Evolutionary conservation across 1,284 basidiomycete species (phyloP).

Genomic region (Naganishia cerealis): DNA sequence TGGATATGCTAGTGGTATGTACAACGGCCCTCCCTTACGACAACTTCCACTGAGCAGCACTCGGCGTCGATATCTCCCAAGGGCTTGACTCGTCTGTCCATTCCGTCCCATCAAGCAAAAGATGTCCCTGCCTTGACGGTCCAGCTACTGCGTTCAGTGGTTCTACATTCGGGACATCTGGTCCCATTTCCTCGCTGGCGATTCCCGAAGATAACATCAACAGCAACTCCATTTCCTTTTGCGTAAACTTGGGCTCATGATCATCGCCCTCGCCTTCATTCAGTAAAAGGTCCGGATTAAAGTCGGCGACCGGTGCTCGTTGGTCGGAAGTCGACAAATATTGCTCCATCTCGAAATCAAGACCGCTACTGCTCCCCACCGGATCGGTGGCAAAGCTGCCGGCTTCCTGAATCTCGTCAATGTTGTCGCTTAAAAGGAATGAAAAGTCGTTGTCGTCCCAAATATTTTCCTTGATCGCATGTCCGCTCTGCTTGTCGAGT

Average conservation of each 20-base stretch:
- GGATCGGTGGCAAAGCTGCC: conserved; percentile 15
- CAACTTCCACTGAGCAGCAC: conserved; percentile 18
- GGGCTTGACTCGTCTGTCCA: conserved; percentile 32
- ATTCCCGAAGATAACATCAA: conserved; percentile 29
- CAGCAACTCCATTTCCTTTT: conserved; percentile 31
- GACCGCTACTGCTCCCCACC: conserved; percentile 26
- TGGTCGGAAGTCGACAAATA: conserved; percentile 15
- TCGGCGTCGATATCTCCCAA: conserved; percentile 28
- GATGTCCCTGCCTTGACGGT: conserved; percentile 14
- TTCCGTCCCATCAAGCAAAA: conserved; percentile 17
- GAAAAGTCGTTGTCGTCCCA: conserved; percentile 30
- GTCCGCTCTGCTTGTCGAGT: not conserved
- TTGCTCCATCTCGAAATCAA: conserved; percentile 30
- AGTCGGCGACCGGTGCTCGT: not conserved
- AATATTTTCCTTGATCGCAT: not conserved
- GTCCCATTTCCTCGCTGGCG: conserved; percentile 27
- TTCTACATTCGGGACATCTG: conserved; percentile 2
- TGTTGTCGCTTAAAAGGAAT: conserved; percentile 23
- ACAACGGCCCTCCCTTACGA: not conserved
- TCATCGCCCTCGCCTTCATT: conserved; percentile 17
- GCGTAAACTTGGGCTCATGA: conserved; percentile 31
- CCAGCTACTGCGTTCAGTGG: conserved; percentile 13
- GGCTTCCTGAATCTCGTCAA: conserved; percentile 23
- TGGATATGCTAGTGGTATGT: not conserved
- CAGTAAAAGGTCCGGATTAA: conserved; percentile 4